Evolutionary conservation across 495 filamentous ascomycete genomes (phyloP), one percentile per base, ranked within the genome.

Genomic region (Penicillium pancosmium): DNA sequence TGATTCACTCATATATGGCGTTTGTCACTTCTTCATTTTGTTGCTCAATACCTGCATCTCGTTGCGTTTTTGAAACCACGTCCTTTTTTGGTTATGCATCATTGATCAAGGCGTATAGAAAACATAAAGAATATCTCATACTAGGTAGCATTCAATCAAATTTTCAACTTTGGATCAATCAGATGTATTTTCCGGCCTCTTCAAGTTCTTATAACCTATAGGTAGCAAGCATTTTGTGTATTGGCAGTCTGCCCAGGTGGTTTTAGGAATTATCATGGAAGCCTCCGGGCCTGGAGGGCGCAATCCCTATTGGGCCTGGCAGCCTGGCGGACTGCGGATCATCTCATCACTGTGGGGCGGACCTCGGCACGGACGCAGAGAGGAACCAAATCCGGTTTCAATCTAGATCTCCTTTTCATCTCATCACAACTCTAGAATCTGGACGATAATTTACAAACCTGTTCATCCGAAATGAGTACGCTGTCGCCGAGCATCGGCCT

Each of bases 401-500:
- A 18, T 52, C 52, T 61, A 49, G 44, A 50, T 57, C 54, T 50
- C 33, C 15, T 33, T 16, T 25, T 36, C 31, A 44, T 31, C 53
- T 34, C 49, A 52, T 15, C 44, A 44, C 56, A 3, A 31, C 38
- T 23, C 9, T 19, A 44, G 19, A 27, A 53, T 31, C 7, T 33
- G 36, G 44, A 12, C 46, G 36, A 19, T 2, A 21, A 21, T 21
- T 21, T 21, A 21, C 6, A 33, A 56, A 23, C 9, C 54, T 51
- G 11, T 35, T 46, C 7, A 25, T 49, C 60, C 47, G 59, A 25
- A 16, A 82, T 81, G 77, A 71, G 77, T 43, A 61, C 36, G 55
- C 69, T 65, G 36, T 66, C 63, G 11, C 73, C 57, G 36, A 65
- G 77, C 0, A 46, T 72, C 2, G 65, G 79, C 16, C 27, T 87